Evolutionary conservation across 257 asterid species (phyloP), one percentile per base, ranked within the genome.

Genomic region (Solanum ahanhuiri): DNA sequence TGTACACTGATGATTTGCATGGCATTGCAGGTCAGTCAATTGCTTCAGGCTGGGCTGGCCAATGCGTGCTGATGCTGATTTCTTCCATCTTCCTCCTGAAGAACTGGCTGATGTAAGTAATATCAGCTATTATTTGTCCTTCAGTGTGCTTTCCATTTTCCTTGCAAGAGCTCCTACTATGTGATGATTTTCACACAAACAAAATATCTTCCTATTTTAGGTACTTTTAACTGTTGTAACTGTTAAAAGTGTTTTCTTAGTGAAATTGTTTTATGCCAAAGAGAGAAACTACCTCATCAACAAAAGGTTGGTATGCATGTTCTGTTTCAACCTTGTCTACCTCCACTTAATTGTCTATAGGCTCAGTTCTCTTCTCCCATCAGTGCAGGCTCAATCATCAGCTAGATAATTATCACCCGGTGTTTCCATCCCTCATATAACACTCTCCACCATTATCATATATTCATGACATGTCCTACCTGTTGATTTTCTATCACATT

Each of bases 1-100:
- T 89, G 86, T 77, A 89, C 41, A 22, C 63, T 84, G 30, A 39
- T 15, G 20, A 58, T 67, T 48, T 83, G 84, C 86, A 88, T 87
- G 88, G 57, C 70, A 81, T 79, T 93, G 94, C 87, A 96, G 99
- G 99, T 96, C 98, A 17, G 94, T 89, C 45, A 88, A 93, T 88
- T 96, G 99, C 87, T 96, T 96, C 91, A 93, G 90, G 90, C 89
- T 96, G 67, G 98, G 98, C 83, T 96, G 99, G 99, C 99, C 99
- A 25, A 96, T 96, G 99, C 98, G 99, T 87, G 94, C 89, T 86
- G 98, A 93, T 92, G 95, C 98, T 87, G 99, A 96, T 94, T 96
- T 96, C 93, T 96, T 96, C 89, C 86, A 93, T 85, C 88, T 87
- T 66, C 97, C 98, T 76, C 22, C 79, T 83, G 96, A 91, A 85